Base-by-base conservation (phyloP, 2,329 filamentous ascomycete species). In the Fusarium annulatum region DNA sequence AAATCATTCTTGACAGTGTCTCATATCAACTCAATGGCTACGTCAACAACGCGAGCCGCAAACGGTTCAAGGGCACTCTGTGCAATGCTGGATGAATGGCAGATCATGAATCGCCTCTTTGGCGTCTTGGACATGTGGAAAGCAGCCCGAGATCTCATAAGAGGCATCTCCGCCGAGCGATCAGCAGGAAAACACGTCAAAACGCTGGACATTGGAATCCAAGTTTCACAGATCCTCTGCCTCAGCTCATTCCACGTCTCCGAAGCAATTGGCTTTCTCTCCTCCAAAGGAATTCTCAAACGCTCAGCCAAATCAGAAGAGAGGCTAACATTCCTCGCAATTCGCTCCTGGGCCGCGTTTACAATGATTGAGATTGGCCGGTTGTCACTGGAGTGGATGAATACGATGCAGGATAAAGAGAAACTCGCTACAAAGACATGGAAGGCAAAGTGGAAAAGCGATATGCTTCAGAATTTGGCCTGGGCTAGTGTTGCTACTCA, bases 401-500 rank as follows among this genome's bases (percentile, higher is more conserved):
- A 9, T 2, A 28, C 4, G 0, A 9, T 28, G 28, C 33, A 26
- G 15, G 39, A 26, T 18, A 39, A 38, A 4, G 34, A 60, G 4
- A 48, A 42, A 11, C 1, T 58, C 16, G 38, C 57, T 6, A 46
- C 45, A 12, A 36, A 39, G 15, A 36, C 61, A 7, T 51, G 58
- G 58, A 65, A 48, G 30, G 34, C 18, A 15, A 43, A 19, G 1
- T 64, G 64, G 64, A 58, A 38, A 12, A 57, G 63, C 5, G 60
- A 67, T 2, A n/a, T 67, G 26, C 16, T 64, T 7, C 64, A 64
- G 16, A 67, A 64, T n/a, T 6, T 67, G 36, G 64, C 64, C 14
- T 67, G 64, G 64, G 30, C 30, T 19, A 53, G 21, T 38, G 64
- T 67, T 14, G 23, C 60, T 30, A 12, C 10, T 10, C 64, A 67